Conservation (phyloP, 106 monocot species). For the Acanthochlamys bracteata region DNA sequence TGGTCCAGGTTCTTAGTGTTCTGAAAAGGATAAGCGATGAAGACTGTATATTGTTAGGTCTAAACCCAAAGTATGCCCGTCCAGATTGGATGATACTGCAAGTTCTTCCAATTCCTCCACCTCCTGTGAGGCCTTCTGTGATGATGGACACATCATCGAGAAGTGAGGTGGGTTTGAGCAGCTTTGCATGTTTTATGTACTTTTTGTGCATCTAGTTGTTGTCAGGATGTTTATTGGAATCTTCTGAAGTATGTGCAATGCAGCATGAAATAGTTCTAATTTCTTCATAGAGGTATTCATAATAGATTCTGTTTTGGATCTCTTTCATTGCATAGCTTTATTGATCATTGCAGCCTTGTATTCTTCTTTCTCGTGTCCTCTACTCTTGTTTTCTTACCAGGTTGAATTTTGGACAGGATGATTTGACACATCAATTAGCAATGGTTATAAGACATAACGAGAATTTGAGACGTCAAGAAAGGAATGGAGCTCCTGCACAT, state of each 20-base stretch:
- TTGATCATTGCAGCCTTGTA: too few species aligned
- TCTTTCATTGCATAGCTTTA: too few species aligned
- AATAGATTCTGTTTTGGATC: too few species aligned
- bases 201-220: too few species aligned
- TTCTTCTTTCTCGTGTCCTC: too few species aligned
- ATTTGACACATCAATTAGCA: slow-evolving; percentile 96
- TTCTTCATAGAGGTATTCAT: too few species aligned
- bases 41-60: slow-evolving; percentile 80
- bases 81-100: slow-evolving; percentile 99
- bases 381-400: too few species aligned
- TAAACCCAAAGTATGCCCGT: slow-evolving; percentile 96
- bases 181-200: too few species aligned
- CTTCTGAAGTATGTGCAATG: too few species aligned
- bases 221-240: neutral
- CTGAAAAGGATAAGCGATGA: slow-evolving; percentile 95
- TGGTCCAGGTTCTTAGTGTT: slow-evolving; percentile 77
- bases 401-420: slow-evolving; percentile 51
- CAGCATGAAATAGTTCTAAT: too few species aligned
- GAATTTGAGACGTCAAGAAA: slow-evolving; percentile 83
- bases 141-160: slow-evolving; percentile 99
- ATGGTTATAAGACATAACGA: slow-evolving; percentile 98
- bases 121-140: slow-evolving; percentile 96
- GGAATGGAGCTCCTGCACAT: slow-evolving; percentile 97
- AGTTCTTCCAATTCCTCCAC: slow-evolving; percentile 96
- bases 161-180: slow-evolving; percentile 87